Evolutionary conservation across 2,329 filamentous ascomycete genomes (phyloP).

Genomic region (Penicillium janthinellum): DNA sequence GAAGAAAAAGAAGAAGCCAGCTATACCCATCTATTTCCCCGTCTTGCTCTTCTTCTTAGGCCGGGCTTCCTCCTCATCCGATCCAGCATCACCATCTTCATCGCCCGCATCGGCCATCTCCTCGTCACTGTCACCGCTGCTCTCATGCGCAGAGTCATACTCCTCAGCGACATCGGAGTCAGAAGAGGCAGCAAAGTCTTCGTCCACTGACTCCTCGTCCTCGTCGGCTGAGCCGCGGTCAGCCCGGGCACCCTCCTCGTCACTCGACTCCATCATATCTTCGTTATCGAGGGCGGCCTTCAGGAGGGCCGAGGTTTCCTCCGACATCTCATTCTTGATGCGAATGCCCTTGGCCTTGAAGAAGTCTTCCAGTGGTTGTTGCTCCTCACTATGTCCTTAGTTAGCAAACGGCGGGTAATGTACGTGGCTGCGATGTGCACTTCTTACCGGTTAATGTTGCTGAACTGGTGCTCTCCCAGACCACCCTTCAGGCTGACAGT

Average conservation of each 20-base stretch:
- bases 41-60: slow-evolving; percentile 67
- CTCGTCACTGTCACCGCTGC: slow-evolving; percentile 69
- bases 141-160: slow-evolving; percentile 89
- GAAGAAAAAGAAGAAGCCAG: slow-evolving; percentile 5
- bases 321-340: slow-evolving; percentile 98
- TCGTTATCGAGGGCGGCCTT: slow-evolving; percentile 82
- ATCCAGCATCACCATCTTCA: slow-evolving; percentile 35
- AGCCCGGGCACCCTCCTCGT: slow-evolving; percentile 71
- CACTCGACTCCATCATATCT: slow-evolving; percentile 77
- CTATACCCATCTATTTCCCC: slow-evolving; percentile 35
- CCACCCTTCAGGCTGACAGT: slow-evolving; percentile 87
- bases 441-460: slow-evolving; percentile 86
- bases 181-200: slow-evolving; percentile 90
- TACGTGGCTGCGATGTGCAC: not conserved
- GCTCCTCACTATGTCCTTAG: slow-evolving; percentile 67
- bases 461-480: slow-evolving; percentile 90
- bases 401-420: slow-evolving; percentile 24
- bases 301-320: slow-evolving; percentile 71
- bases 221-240: slow-evolving; percentile 93
- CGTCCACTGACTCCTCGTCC: slow-evolving; percentile 91
- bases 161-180: slow-evolving; percentile 97
- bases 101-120: slow-evolving; percentile 56
- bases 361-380: slow-evolving; percentile 94
- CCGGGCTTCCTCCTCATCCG: slow-evolving; percentile 51
- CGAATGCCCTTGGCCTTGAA: slow-evolving; percentile 94